These are phyloP conservation scores for Ascochyta koolunga DNA, from an alignment of 2,329 filamentous ascomycete species.

Conservation along the genomic window DNA sequence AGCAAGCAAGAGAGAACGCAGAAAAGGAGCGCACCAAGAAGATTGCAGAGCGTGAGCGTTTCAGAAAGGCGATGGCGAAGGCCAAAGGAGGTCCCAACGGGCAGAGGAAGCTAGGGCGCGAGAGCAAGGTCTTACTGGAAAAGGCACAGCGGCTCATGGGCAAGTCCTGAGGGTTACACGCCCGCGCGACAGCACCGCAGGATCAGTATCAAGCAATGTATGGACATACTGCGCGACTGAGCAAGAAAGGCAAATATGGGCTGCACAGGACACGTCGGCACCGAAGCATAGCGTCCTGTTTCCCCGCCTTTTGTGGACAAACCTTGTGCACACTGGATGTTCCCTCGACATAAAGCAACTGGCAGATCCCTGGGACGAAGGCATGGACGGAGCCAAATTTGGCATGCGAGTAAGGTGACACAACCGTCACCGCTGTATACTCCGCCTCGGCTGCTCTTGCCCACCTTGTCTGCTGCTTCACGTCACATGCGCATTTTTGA, in stretches of 20 bases:
- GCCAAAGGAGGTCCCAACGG: constrained; percentile 70
- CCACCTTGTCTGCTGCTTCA: neutral
- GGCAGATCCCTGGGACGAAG: neutral
- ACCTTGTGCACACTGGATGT: neutral
- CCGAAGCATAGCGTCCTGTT: neutral
- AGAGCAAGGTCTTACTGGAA: constrained; percentile 78
- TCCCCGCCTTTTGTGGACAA: neutral
- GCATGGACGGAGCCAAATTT: constrained; percentile 3
- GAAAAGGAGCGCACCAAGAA: constrained; percentile 61
- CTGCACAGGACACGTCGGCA: neutral
- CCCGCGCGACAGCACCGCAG: neutral
- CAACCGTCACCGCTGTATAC: constrained; percentile 11
- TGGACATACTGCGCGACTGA: neutral
- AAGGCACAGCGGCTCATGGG: constrained; percentile 75
- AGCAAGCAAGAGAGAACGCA: constrained; percentile 66
- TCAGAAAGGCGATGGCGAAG: constrained; percentile 68
- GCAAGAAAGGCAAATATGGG: neutral
- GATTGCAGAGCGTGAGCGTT: constrained; percentile 71
- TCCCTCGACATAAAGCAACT: neutral
- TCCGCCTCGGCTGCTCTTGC: neutral
- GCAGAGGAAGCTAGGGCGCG: constrained; percentile 79
- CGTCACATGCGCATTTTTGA: constrained; percentile 2
- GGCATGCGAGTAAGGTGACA: constrained; percentile 6
- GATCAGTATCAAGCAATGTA: neutral
- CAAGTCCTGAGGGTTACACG: constrained; percentile 25